A percentile compares a stretch with the other conserved stretches of the same genome.
These are phyloP conservation scores for Claviceps purpurea DNA, from an alignment of 2,329 filamentous ascomycete species.

Conservation along the genomic window DNA sequence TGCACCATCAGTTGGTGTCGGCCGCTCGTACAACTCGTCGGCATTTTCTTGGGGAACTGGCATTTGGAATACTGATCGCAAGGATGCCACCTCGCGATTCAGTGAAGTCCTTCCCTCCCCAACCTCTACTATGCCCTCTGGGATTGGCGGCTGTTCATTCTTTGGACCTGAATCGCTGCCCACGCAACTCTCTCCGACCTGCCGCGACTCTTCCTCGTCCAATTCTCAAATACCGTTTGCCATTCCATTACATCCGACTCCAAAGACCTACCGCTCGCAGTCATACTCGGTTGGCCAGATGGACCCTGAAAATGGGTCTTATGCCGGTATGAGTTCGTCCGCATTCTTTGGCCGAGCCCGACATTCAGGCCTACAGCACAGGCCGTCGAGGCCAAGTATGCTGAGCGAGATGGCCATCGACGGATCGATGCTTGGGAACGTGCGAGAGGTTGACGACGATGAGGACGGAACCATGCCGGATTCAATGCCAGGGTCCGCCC, in stretches of 20 bases:
- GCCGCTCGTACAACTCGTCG: constrained; percentile 27
- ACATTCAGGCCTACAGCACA: constrained; percentile 61
- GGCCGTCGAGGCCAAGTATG: constrained; percentile 67
- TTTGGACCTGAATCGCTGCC: constrained; percentile 32
- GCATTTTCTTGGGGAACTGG: constrained; percentile 60
- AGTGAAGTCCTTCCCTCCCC: constrained; percentile 65
- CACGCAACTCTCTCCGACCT: constrained; percentile 36
- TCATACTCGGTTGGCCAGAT: constrained; percentile 92
- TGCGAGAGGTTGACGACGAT: constrained; percentile 57
- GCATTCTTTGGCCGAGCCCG: constrained; percentile 39
- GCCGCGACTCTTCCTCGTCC: constrained; percentile 34
- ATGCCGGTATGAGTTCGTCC: constrained; percentile 29
- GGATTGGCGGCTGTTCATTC: constrained; percentile 30
- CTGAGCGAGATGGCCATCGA: constrained; percentile 59
- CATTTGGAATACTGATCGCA: constrained; percentile 73
- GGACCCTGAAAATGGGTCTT: constrained; percentile 48
- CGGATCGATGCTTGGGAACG: constrained; percentile 48
- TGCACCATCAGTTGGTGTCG: constrained; percentile 28
- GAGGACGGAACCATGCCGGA: constrained; percentile 47
- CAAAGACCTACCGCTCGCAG: constrained; percentile 87
- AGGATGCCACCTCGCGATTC: constrained; percentile 61
- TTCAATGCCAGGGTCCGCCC: constrained; percentile 31
- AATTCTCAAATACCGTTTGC: constrained; percentile 67
- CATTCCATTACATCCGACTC: constrained; percentile 78
- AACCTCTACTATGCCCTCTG: constrained; percentile 44